Base-by-base conservation (phyloP, 208 protist species). In the Wallacemonas collosoma region DNA sequence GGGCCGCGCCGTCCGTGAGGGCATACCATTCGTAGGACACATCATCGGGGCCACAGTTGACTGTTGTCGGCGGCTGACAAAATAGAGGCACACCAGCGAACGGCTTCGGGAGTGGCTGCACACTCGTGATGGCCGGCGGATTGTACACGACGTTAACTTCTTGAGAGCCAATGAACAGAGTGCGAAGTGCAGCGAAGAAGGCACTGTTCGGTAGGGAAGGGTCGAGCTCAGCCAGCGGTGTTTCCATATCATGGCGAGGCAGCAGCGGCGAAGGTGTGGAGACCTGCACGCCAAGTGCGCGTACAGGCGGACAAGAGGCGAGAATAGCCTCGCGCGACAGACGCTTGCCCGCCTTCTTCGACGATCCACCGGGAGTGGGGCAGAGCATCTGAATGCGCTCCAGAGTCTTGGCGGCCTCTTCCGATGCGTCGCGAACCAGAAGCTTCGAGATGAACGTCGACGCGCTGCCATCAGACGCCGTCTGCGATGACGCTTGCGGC, bases 301-400 rank as follows among this genome's bases (percentile, higher is more conserved):
- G 51, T 54, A 94, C 78, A 5, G 75, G 15, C n/a, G 83, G 83
- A 57, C 85, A 91, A 0, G 75, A 68, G 9, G 75, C 73, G 1
- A 94, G 72, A 38, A 93, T 71, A 26, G 91, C 81, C 17, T 89
- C 87, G 39, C 75, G 74, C 11, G 68, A 71, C 9, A 69, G 58
- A 26, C 64, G 68, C 70, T 86, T 80, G 5, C 69, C 71, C 12
- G 3, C 72, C 58, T 72, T 78, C 66, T 77, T 80, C 50, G 26
- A 38, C 62, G 48, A 74, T 56, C 11, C 71, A 48, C 40, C 63
- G 50, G 54, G 15, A 61, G 65, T 4, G 80, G 82, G 4, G 78
- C 71, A 86, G 39, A 97, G 84, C 70, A 97, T 76, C 8, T 83
- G 86, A 48, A 97, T 87, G 43, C 92, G 92, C 38, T 91, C 87